Conservation (phyloP, 352 stramenopile genomes). For the Globisporangium abappressorium region DNA sequence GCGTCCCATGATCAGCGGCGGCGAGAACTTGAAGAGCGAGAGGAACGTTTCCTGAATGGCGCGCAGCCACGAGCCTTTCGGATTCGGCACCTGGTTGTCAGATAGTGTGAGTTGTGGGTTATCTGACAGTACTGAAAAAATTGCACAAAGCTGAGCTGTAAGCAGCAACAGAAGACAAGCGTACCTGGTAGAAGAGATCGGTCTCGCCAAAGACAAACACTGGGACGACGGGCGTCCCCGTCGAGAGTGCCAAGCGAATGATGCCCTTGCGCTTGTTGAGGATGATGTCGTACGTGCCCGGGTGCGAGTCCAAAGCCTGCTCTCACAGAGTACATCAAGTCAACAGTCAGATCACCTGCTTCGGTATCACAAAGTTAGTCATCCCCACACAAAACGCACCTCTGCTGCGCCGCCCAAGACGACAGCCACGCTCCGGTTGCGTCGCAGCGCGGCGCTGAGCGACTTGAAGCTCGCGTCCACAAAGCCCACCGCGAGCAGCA, state of each 20-base stretch:
- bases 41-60: constrained; percentile 35
- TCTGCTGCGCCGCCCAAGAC: constrained; percentile 48
- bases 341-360: background rate
- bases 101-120: background rate
- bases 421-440: constrained; percentile 32
- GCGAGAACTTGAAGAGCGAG: constrained; percentile 39
- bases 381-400: constrained; percentile 9
- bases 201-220: constrained; percentile 75
- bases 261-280: constrained; percentile 68
- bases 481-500: constrained; percentile 48
- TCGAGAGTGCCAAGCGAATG: constrained; percentile 55
- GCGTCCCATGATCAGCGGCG: constrained; percentile 30
- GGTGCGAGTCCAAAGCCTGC: constrained; percentile 45
- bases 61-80: constrained; percentile 33
- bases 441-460: constrained; percentile 25
- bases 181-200: constrained; percentile 45
- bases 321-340: background rate
- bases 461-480: constrained; percentile 49
- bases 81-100: constrained; percentile 35
- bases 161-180: background rate
- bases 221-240: constrained; percentile 51
- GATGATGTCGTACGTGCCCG: constrained; percentile 44
- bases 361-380: background rate
- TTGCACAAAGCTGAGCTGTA: background rate
- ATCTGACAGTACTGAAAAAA: background rate